phyloP scores from a whole-genome alignment of 495 filamentous ascomycete genomes.

The Achaetomiella virescens region DNA sequence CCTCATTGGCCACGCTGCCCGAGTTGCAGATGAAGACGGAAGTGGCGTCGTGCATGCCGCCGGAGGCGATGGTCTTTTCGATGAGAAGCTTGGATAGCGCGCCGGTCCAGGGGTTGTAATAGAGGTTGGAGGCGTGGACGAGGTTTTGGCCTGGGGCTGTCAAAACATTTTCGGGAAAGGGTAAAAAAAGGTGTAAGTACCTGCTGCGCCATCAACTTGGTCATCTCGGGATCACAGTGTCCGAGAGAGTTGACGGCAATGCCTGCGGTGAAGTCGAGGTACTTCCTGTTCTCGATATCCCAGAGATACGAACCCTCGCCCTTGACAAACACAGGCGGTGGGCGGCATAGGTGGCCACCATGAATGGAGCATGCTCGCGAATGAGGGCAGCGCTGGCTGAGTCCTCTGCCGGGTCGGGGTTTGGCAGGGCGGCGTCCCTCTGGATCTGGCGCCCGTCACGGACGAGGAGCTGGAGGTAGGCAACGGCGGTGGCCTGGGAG shows the following conservation, averaged over 20 bases:
- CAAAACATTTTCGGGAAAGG: background rate
- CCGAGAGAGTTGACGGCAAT: slow-evolving; percentile 94
- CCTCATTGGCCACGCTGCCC: slow-evolving; percentile 93
- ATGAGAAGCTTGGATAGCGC: slow-evolving; percentile 81
- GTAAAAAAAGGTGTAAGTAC: slow-evolving; percentile 30
- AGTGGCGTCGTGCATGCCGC: slow-evolving; percentile 73
- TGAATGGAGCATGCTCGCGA: slow-evolving; percentile 66
- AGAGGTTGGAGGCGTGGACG: slow-evolving; percentile 88
- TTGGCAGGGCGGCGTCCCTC: slow-evolving; percentile 60
- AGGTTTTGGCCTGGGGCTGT: slow-evolving; percentile 60
- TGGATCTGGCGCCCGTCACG: slow-evolving; percentile 28
- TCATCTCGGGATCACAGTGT: slow-evolving; percentile 71
- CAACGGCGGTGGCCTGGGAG: slow-evolving; percentile 23
- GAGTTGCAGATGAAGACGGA: slow-evolving; percentile 92
- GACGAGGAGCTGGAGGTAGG: slow-evolving; percentile 21
- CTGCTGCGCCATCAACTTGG: slow-evolving; percentile 65
- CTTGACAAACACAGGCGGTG: slow-evolving; percentile 81
- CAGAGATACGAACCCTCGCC: slow-evolving; percentile 81
- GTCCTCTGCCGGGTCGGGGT: slow-evolving; percentile 71
- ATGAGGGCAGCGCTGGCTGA: slow-evolving; percentile 71
- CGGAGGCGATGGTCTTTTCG: slow-evolving; percentile 62
- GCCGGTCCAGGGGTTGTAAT: slow-evolving; percentile 92
- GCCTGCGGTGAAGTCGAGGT: slow-evolving; percentile 90
- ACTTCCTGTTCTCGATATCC: slow-evolving; percentile 82
- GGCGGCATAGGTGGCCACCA: slow-evolving; percentile 95